These are phyloP conservation scores for Lachnellula subtilissima DNA, from an alignment of 2,329 filamentous ascomycete genomes.

Conservation along the genomic window DNA sequence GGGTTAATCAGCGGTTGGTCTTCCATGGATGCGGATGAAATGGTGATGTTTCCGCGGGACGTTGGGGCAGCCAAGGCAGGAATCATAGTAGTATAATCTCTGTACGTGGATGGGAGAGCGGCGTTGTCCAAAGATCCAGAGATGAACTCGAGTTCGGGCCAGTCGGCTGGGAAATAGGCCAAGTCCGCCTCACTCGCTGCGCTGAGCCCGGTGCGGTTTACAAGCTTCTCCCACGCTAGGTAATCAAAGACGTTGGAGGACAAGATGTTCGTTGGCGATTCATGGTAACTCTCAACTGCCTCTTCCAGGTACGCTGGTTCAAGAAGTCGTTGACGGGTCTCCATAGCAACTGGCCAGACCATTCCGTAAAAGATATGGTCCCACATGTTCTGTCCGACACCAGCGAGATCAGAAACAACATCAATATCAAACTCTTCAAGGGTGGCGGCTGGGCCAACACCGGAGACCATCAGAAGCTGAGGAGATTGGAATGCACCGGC, in stretches of 20 bases:
- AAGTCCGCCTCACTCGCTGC: neutral
- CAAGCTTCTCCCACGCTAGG: neutral
- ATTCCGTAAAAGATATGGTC: neutral
- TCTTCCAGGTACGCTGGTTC: neutral
- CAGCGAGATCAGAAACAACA: neutral
- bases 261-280: neutral
- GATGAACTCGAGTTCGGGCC: neutral
- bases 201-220: neutral
- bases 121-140: neutral
- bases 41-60: neutral
- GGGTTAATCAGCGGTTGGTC: neutral
- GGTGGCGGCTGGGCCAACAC: neutral
- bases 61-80: neutral
- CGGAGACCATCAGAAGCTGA: neutral
- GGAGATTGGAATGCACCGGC: neutral
- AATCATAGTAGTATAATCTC: neutral
- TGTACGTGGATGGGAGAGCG: neutral
- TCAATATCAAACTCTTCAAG: neutral
- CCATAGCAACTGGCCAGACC: neutral
- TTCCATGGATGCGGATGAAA: neutral
- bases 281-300: neutral
- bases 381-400: neutral
- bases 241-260: neutral
- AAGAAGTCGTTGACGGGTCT: neutral
- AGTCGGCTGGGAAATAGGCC: neutral